Percentiles rank a stretch among this genome's conserved stretches.
Evolutionary conservation across 192 early-diverging fungal genomes (phyloP).

Genomic region (Backusella tarrabulga): DNA sequence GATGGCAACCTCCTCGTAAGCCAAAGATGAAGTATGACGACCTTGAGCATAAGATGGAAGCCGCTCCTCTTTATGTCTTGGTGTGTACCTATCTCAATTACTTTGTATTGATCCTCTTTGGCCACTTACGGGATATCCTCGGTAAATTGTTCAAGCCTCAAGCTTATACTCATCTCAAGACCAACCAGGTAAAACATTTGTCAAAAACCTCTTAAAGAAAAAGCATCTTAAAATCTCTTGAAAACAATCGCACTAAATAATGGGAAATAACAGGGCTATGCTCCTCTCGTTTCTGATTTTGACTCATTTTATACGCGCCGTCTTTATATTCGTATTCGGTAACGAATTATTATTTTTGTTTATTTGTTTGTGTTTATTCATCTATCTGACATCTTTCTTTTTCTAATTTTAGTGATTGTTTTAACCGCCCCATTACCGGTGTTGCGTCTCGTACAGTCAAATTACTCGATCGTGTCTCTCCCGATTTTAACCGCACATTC

Average conservation of each 20-base stretch:
- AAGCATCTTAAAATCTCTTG: background rate
- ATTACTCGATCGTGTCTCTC: conserved; percentile 82
- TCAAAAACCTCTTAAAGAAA: conserved; percentile 9
- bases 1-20: conserved; percentile 16
- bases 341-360: background rate
- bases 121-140: conserved; percentile 91
- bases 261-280: conserved; percentile 65
- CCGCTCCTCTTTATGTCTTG: conserved; percentile 78
- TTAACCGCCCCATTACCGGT: conserved; percentile 92
- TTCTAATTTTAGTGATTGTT: conserved; percentile 63
- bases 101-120: conserved; percentile 90
- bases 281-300: conserved; percentile 93
- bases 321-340: conserved; percentile 58
- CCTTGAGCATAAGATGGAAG: conserved; percentile 50
- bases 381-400: background rate
- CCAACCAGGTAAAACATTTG: conserved; percentile 51
- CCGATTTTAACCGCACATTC: conserved; percentile 84
- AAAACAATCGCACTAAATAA: background rate
- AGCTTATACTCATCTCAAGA: conserved; percentile 71
- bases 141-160: conserved; percentile 74
- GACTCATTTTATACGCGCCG: conserved; percentile 95
- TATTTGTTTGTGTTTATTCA: background rate
- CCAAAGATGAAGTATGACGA: conserved; percentile 32
- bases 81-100: conserved; percentile 95
- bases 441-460: conserved; percentile 88